Conservation (phyloP, 306 rosid genomes). For the Fagus crenata region DNA sequence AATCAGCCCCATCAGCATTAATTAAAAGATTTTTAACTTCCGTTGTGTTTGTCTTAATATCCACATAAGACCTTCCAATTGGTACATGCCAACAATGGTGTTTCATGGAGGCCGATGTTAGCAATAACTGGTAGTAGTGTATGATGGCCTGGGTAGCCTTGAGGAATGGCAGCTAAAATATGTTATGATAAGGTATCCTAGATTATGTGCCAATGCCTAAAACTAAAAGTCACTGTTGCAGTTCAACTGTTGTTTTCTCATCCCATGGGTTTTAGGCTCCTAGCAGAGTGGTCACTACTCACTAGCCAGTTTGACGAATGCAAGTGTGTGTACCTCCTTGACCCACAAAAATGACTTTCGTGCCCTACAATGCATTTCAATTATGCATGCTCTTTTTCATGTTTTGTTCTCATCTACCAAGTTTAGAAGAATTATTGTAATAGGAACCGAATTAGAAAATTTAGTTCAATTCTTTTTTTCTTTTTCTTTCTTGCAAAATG, state of each 20-base stretch:
- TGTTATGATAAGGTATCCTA: not conserved
- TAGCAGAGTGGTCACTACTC: conserved; percentile 1
- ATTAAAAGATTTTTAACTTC: not conserved
- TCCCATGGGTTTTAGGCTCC: not conserved
- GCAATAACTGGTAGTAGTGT: too few species aligned
- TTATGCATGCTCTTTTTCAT: conserved; percentile 13
- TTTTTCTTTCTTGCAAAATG: not conserved
- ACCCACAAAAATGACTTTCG: conserved; percentile 18
- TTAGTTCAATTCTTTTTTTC: not conserved
- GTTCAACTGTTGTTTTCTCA: conserved; percentile 17
- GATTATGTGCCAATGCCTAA: conserved; percentile 12
- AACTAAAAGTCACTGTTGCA: not conserved
- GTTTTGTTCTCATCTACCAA: not conserved
- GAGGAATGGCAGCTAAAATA: too few species aligned
- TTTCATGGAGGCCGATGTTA: too few species aligned
- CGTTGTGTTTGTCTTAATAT: not conserved
- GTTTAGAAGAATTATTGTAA: conserved; percentile 4
- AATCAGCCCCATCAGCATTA: not conserved
- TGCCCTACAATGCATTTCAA: not conserved
- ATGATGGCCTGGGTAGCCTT: too few species aligned
- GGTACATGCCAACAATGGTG: too few species aligned
- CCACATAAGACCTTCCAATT: too few species aligned
- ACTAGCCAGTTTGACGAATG: conserved; percentile 13
- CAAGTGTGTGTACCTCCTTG: not conserved
- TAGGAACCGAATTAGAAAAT: conserved; percentile 21